Percentiles rank a stretch among this genome's conserved stretches.
phyloP scores from a whole-genome alignment of 306 rosid genomes.

The Vicia villosa region DNA sequence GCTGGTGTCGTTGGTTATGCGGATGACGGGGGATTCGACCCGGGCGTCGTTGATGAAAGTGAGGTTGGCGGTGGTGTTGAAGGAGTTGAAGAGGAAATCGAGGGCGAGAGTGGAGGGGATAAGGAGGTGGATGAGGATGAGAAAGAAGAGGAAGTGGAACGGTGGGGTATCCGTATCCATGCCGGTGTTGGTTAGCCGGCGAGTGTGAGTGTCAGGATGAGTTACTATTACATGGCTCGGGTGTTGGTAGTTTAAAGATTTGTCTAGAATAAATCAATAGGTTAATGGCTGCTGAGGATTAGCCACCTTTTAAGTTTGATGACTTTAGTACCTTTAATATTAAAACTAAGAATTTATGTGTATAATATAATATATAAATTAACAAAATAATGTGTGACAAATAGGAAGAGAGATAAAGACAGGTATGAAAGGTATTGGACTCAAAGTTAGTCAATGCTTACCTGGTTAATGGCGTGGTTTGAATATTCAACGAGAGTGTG shows the following conservation, averaged over 20 bases:
- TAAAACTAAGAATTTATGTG: no score
- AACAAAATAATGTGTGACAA: no score
- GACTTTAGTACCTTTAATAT: no score
- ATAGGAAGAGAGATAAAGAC: no score
- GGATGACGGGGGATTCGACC: conserved; percentile 57
- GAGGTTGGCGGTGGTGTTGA: conserved; percentile 53
- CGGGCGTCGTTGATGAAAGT: conserved; percentile 67
- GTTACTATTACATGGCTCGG: background rate
- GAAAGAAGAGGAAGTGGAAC: background rate
- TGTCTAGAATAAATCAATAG: no score
- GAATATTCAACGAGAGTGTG: background rate
- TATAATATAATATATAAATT: no score
- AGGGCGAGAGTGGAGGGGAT: conserved; percentile 39
- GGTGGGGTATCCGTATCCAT: conserved; percentile 28
- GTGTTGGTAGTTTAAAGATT: no score
- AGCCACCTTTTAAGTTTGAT: no score
- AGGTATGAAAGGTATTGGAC: no score
- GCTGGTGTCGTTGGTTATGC: conserved; percentile 75
- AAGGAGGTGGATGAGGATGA: background rate
- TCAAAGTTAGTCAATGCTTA: background rate
- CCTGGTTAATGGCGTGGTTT: no score
- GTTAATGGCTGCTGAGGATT: no score
- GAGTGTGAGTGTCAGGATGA: background rate
- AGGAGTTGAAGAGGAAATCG: conserved; percentile 68
- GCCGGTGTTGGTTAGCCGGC: conserved; percentile 11